phyloP scores from a whole-genome alignment of 768 basidiomycete genomes.

The Collybiopsis confluens region DNA sequence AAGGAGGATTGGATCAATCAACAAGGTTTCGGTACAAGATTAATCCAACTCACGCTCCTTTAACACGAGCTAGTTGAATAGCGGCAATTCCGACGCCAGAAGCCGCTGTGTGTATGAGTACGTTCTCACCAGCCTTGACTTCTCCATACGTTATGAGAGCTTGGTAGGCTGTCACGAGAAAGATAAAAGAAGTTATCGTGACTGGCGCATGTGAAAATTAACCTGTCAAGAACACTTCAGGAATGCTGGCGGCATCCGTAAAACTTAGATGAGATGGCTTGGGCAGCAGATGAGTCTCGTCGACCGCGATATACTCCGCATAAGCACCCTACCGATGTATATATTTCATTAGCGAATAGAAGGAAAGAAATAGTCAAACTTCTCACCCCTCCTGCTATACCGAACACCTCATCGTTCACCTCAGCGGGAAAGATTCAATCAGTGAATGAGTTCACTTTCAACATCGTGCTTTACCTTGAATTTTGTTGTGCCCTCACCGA shows the following conservation, averaged over 20 bases:
- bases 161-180: slow-evolving; percentile 35
- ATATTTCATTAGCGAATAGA: no score
- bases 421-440: no score
- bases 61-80: slow-evolving; percentile 76
- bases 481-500: slow-evolving; percentile 45
- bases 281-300: slow-evolving; percentile 59
- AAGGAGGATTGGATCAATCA: slow-evolving; percentile 12
- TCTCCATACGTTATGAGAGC: slow-evolving; percentile 31
- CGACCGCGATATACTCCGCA: slow-evolving; percentile 76
- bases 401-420: slow-evolving; percentile 70
- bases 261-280: slow-evolving; percentile 78
- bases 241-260: slow-evolving; percentile 82
- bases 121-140: slow-evolving; percentile 64
- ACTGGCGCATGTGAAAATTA: slow-evolving; percentile 13
- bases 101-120: slow-evolving; percentile 87
- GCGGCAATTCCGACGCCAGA: slow-evolving; percentile 89
- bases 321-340: slow-evolving; percentile 95
- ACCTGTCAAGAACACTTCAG: slow-evolving; percentile 89
- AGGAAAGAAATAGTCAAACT: no score
- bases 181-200: not conserved
- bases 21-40: no score
- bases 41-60: slow-evolving; percentile 66
- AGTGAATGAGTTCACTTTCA: no score
- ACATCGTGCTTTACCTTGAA: slow-evolving; percentile 47
- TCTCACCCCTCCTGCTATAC: slow-evolving; percentile 75